Base-by-base conservation (phyloP, 1,284 basidiomycete genomes). In the Coniophora puteana region DNA sequence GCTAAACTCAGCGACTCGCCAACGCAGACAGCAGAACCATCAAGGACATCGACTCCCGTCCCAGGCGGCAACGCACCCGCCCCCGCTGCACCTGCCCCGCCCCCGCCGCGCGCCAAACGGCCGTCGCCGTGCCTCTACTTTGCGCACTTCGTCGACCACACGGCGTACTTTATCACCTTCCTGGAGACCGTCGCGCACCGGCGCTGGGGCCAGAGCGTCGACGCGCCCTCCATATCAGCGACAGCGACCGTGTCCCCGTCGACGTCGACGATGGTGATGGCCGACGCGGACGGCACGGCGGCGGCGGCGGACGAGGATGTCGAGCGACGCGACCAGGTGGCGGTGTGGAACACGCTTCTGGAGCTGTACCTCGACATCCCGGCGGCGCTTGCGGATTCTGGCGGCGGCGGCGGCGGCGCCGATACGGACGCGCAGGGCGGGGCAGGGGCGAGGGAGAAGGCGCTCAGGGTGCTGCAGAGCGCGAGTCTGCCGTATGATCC, bases 291-390 rank as follows among this genome's bases (percentile, higher is more conserved):
- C 8, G 14, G 41, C 10, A 11, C 20, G 13, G 30, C 26, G 12
- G 22, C 30, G 13, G 42, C 50, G 37, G 58, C 64, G 11, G 77
- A 80, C 36, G 76, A 76, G 20, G 73, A 75, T 23, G 62, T 65
- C 1, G 86, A 90, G 43, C 65, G 66, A 50, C 61, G 63, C 12
- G 92, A 96, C 57, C 91, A 95, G 58, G 73, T 78, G 10, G 86
- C 92, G 0, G 84, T 97, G 11, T 98, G 95, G 94, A 97, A 96
- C 63, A 97, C 95, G 1, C 69, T 99, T 2, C 69, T 99, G 39
- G 95, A 99, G 64, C 76, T 99, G 13, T 98, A 98, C 59, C 78
- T 99, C 20, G 76, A 80, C 1, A 64, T 78, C 6, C 71, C 65
- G 4, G 48, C 35, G 4, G 41, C 50, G 59, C n/a, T n/a, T n/a